Base-by-base conservation (phyloP, 2,329 filamentous ascomycete species). In the Cordyceps cicadae region DNA sequence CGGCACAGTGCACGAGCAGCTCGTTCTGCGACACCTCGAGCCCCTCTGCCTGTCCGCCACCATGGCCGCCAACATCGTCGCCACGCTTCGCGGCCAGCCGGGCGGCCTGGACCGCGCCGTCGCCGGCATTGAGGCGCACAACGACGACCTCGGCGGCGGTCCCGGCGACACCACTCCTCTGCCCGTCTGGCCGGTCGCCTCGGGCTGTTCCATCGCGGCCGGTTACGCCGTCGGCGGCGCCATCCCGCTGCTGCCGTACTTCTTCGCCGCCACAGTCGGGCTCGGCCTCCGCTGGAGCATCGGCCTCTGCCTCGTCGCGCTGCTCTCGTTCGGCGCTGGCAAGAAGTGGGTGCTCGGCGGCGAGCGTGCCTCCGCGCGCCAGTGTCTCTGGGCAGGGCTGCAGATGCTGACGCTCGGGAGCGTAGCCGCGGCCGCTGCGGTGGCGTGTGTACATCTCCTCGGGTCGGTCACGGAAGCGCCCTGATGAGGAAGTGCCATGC, bases 161-260 rank as follows among this genome's bases (percentile, higher is more conserved):
- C 21, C n/a, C 46, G 46, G 9, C 26, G 68, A 61, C 15, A 48
- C n/a, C 39, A 15, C 39, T 15, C 46, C 43, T 39, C 60, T 63
- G 32, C 62, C 52, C 59, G 63, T 69, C 9, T 70, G 71, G 29
- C 79, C 81, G 0, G 69, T 74, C 41, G 68, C 79, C 12, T 82
- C 79, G 0, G 85, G 84, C 2, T 64, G 85, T 11, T 86, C 81
- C 0, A 83, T 88, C 46, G 81, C 84, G 0, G 66, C 82, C 1
- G 84, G 85, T 0, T 88, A 88, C 66, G 77, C 87, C 41, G 70
- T 86, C 2, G 85, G 85, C 5, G 85, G 85, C 0, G 76, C 85
- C 61, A 79, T 87, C 32, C 85, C 85, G 0, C 72, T 88, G 12
- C 70, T 84, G 26, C 85, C 85, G 0, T 88, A 88, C 68, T 81